Percentiles rank a stretch among this genome's conserved stretches.
Conservation (phyloP, 129 eudicot species). For the Escallonia rubra region DNA sequence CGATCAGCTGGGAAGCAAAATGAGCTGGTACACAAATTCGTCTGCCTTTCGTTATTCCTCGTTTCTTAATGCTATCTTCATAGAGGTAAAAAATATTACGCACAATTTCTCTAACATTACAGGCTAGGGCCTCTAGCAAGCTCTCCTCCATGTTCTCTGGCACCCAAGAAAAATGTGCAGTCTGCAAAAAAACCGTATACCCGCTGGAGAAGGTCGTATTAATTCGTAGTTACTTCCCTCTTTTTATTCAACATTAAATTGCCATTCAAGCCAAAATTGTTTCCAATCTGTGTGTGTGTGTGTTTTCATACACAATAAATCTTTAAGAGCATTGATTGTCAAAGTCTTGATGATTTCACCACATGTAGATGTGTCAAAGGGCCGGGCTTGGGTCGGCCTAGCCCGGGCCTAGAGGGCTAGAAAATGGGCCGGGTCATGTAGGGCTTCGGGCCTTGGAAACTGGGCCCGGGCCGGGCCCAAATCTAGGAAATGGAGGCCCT, state of each 20-base stretch:
- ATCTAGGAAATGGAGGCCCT: too few species aligned
- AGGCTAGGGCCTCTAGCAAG: slow-evolving; percentile 64
- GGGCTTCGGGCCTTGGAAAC: too few species aligned
- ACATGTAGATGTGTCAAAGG: too few species aligned
- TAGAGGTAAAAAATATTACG: not conserved
- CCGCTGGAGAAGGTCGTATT: slow-evolving; percentile 80
- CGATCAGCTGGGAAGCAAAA: slow-evolving; percentile 41
- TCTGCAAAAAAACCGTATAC: slow-evolving; percentile 75
- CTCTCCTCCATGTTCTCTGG: slow-evolving; percentile 74
- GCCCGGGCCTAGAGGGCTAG: too few species aligned
- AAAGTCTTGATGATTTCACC: too few species aligned
- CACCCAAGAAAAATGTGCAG: slow-evolving; percentile 80
- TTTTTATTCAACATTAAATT: not conserved
- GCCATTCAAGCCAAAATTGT: not conserved
- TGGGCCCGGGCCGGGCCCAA: too few species aligned
- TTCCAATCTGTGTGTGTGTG: not conserved
- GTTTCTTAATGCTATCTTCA: not conserved
- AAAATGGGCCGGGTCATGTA: too few species aligned
- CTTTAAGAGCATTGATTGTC: not conserved
- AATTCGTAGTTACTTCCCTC: not conserved
- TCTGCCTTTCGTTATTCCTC: not conserved
- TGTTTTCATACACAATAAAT: not conserved
- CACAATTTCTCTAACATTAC: slow-evolving; percentile 10
- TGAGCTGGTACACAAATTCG: slow-evolving; percentile 47
- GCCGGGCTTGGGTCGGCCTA: too few species aligned